Conservation (phyloP, 148 eudicot species). For the Chenopodium berlandieri region DNA sequence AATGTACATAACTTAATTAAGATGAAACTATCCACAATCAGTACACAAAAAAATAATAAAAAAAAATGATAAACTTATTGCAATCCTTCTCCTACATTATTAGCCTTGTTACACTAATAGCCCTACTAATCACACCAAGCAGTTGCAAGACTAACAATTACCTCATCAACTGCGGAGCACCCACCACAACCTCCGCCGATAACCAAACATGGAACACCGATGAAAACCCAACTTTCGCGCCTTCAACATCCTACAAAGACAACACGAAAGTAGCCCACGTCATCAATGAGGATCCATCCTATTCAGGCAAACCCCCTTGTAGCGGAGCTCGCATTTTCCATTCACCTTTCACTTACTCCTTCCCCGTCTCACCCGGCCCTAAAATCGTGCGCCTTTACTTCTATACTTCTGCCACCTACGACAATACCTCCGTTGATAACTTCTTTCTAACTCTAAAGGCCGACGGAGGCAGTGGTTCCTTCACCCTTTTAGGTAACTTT, state of each 20-base stretch:
- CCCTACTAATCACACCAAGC: conserved; percentile 29
- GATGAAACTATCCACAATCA: too few species aligned
- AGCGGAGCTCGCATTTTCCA: neutral
- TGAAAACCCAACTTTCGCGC: neutral
- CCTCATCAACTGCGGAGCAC: neutral
- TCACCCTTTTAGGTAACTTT: conserved; percentile 39
- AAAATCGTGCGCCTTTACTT: conserved; percentile 48
- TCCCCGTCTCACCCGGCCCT: conserved; percentile 27
- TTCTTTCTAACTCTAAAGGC: conserved; percentile 37
- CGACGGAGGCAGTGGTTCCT: conserved; percentile 12
- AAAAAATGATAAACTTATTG: too few species aligned
- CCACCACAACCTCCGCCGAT: neutral
- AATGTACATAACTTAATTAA: too few species aligned
- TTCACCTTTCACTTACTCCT: neutral
- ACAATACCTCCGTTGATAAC: neutral
- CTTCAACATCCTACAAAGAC: neutral
- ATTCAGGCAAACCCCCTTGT: neutral
- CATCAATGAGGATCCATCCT: neutral
- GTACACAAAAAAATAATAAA: too few species aligned
- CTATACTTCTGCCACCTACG: conserved; percentile 24
- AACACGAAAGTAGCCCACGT: neutral
- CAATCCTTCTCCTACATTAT: neutral
- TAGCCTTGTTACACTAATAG: conserved; percentile 21
- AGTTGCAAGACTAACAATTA: neutral
- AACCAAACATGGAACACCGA: neutral